Conservation (phyloP, 805 yeast genomes). For the Candida chauliodis region DNA sequence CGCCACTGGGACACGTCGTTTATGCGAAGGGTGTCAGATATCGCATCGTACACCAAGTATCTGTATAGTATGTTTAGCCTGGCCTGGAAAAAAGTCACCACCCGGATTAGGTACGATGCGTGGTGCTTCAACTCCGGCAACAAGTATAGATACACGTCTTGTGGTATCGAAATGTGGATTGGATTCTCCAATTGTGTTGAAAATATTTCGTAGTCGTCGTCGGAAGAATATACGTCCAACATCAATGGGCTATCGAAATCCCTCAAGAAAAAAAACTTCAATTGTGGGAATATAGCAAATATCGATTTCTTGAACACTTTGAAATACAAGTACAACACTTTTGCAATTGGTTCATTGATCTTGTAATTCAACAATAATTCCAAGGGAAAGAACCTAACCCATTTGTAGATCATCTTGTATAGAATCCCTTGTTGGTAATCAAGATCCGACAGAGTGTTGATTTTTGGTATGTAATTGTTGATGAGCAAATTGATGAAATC, state of each 20-base stretch:
- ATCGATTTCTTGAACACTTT: conserved; percentile 30
- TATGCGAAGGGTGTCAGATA: conserved; percentile 20
- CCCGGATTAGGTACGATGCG: conserved; percentile 28
- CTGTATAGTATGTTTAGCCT: conserved; percentile 28
- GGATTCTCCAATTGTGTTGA: conserved; percentile 12
- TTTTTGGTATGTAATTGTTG: conserved; percentile 23
- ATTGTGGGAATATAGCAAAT: conserved; percentile 36
- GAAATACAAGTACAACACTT: conserved; percentile 29
- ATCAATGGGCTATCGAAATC: conserved; percentile 41
- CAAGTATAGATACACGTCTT: conserved; percentile 13
- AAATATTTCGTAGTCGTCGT: conserved; percentile 22
- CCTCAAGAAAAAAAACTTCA: conserved; percentile 35
- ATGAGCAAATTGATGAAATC: conserved; percentile 23
- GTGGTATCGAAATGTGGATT: not conserved
- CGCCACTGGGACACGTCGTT: conserved; percentile 26
- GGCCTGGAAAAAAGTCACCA: conserved; percentile 26
- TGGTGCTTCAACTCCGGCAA: conserved; percentile 17
- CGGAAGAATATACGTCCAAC: conserved; percentile 28
- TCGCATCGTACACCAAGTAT: conserved; percentile 22
- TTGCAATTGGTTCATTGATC: conserved; percentile 27
- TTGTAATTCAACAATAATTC: conserved; percentile 19
- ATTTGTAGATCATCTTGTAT: conserved; percentile 30
- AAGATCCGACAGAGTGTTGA: conserved; percentile 18
- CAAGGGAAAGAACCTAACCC: conserved; percentile 35
- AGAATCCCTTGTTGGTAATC: conserved; percentile 29